Evolutionary conservation across 805 yeast genomes (phyloP).

Genomic region (Metschnikowia kunwiensis): DNA sequence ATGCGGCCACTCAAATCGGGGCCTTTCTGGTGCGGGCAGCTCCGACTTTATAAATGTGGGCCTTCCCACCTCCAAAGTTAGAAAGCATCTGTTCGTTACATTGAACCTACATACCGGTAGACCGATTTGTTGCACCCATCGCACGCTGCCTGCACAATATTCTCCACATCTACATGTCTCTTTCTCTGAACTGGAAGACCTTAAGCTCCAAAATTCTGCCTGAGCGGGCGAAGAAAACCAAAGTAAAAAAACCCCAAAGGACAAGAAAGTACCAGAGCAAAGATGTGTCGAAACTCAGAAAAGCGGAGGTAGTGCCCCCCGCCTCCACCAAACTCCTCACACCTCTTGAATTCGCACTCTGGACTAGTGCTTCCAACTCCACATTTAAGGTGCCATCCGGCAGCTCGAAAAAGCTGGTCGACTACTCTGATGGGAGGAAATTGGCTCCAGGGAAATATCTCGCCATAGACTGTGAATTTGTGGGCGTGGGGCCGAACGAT

Average conservation of each 20-base stretch:
- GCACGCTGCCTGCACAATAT: slow-evolving; percentile 7
- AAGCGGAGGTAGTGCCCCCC: background rate
- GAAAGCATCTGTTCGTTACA: too few species aligned
- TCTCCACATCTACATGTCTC: slow-evolving; percentile 9
- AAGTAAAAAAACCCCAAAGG: background rate
- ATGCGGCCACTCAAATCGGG: too few species aligned
- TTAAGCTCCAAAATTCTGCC: slow-evolving; percentile 15
- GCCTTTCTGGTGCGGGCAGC: too few species aligned
- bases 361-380: slow-evolving; percentile 8
- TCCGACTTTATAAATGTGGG: too few species aligned
- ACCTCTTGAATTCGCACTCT: slow-evolving; percentile 13
- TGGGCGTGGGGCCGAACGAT: slow-evolving; percentile 72
- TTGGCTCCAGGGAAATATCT: slow-evolving; percentile 64
- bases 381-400: background rate
- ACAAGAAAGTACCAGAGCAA: slow-evolving; percentile 1
- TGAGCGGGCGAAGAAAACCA: background rate
- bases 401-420: background rate
- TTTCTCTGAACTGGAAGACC: slow-evolving; percentile 25
- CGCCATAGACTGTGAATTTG: slow-evolving; percentile 93
- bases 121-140: slow-evolving; percentile 3
- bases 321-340: slow-evolving; percentile 4
- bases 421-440: slow-evolving; percentile 24
- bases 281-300: slow-evolving; percentile 1
- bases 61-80: too few species aligned
- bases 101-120: too few species aligned